Base-by-base conservation (phyloP, 2,329 filamentous ascomycete species). In the Plectosphaerella sp. region DNA sequence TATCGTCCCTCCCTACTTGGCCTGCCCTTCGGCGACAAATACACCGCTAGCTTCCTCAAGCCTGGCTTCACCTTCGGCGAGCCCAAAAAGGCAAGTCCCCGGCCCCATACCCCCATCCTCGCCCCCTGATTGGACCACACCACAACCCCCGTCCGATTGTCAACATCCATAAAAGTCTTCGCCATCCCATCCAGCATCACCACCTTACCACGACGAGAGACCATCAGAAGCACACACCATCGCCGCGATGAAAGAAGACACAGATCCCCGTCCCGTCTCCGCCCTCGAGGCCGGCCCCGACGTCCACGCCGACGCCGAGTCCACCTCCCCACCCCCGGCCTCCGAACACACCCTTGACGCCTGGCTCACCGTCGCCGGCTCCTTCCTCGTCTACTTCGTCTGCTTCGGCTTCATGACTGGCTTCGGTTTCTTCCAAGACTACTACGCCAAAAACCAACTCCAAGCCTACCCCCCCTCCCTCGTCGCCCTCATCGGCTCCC, bases 341-440 rank as follows among this genome's bases (percentile, higher is more conserved):
- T 43, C 41, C 36, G 51, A 52, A 37, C 41, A 52, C 50, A 45
- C 50, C 18, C 36, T 48, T 25, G 36, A 33, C 14, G 45, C 45
- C 51, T 54, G 52, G 54, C 46, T 54, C 36, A 47, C 52, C 25
- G 54, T 55, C 28, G 15, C 41, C 24, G 51, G 54, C 35, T 49
- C 54, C 10, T 51, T 55, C 42, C 36, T 55, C 37, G 54, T 55
- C 11, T 54, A 55, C 47, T 52, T 55, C 4, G 49, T 52, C 6
- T 55, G 51, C 25, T 53, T 51, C 12, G 66, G 67, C 20, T 55
- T 69, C n/a, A 64, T 74, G 52, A 75, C 72, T 56, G 69, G 63
- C 22, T 76, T 72, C 51, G 74, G 72, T 36, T 70, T 72, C 4
- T 77, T 70, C 61, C 72, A 76, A 54, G 70, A 68, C 3, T 75